Base-by-base conservation (phyloP, 1,284 basidiomycete species). In the Cryptococcus jaspeensis region DNA sequence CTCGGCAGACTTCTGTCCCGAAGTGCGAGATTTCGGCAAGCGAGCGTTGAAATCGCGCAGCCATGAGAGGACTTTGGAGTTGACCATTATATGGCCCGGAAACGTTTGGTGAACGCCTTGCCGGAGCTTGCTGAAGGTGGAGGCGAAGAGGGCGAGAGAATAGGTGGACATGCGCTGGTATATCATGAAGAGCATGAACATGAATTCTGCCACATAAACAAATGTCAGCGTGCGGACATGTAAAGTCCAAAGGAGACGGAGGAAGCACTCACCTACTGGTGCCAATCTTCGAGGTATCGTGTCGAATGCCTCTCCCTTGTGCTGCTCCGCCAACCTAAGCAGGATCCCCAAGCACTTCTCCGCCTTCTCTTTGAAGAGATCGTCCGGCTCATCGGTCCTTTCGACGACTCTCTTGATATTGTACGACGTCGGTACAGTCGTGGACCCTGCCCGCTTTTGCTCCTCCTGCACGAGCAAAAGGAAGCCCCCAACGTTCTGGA, bases 211-310 rank as follows among this genome's bases (percentile, higher is more conserved):
- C 5, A 13, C 38, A 54, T 25, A 56, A 51, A 41, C 12, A 4
- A 2, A 22, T 45, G 23, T 52, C 28, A 58, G 37, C 16, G 28
- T 23, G 16, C 8, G 16, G n/a, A 25, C 9, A 38, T 39, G 6
- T 23, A 20, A 16, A 35, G 28, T n/a, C 12, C n/a, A n/a, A n/a
- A 25, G 8, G 13, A 32, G 28, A 9, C 9, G 39, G 45, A 23
- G 22, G 13, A 43, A 28, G 22, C 12, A 68, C 73, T 62, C 52
- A 73, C 74, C 74, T 50, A 71, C 64, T 5, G 75, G 75, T 8
- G 74, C 67, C 1, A 76, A 54, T 23, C 65, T 61, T n/a, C 51
- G 38, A 2, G 56, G 59, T 16, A 63, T 58, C 3, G 54, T 57
- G 2, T 56, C 61, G 49, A 77, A 70, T 0, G 74, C 69, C 15